These are phyloP conservation scores for Babesia ovata DNA, from an alignment of 169 alveolate species.

Conservation along the genomic window DNA sequence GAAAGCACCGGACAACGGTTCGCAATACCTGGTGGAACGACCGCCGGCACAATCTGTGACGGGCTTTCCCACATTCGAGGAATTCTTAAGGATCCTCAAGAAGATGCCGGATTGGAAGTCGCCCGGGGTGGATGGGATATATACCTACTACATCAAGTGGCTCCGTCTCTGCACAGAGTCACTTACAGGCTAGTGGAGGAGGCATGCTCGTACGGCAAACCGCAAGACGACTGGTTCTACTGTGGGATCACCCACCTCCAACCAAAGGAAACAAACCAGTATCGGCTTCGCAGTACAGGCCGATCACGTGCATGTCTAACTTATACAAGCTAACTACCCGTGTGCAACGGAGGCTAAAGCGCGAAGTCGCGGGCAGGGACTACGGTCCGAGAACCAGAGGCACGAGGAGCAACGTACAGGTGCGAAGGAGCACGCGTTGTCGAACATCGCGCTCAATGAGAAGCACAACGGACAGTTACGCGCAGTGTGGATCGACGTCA, in stretches of 20 bases:
- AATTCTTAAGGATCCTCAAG: not conserved
- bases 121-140: slow-evolving; percentile 4
- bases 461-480: not conserved
- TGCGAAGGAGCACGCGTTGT: slow-evolving; percentile 6
- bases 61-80: slow-evolving; percentile 1
- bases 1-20: not conserved
- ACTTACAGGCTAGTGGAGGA: not conserved
- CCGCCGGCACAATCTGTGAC: not conserved
- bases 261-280: not conserved
- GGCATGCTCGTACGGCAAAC: not conserved
- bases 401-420: slow-evolving; percentile 1
- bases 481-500: slow-evolving; percentile 4
- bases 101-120: not conserved
- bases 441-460: slow-evolving; percentile 10
- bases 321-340: slow-evolving; percentile 9
- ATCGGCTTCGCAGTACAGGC: not conserved
- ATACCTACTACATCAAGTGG: slow-evolving; percentile 7
- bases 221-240: slow-evolving; percentile 8
- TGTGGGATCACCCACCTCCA: not conserved
- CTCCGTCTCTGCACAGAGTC: not conserved
- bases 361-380: not conserved
- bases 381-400: too few relatives aligned
- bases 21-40: not conserved
- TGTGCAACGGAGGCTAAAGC: slow-evolving; percentile 9
- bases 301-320: slow-evolving; percentile 9